Evolutionary conservation across 495 filamentous ascomycete species (phyloP), one percentile per base, ranked within the genome.

Genomic region (Zalerion maritima): DNA sequence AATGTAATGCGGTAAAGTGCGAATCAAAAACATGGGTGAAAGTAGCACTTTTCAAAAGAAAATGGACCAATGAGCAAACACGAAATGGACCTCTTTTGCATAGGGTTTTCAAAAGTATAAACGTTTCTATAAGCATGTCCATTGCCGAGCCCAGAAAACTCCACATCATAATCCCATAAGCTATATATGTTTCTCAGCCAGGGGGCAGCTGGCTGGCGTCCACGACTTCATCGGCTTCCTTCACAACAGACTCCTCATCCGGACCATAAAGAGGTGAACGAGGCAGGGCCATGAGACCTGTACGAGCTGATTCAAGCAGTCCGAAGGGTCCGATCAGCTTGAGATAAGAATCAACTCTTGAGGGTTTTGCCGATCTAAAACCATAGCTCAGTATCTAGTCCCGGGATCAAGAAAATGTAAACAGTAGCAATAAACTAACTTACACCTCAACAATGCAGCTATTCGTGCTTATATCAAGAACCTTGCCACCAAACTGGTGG

Each of bases 381-480:
- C 14, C 8, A 8, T 27, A 16, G 19, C 8, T 18, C 3, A 21
- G 14, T n/a, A 6, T n/a, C 11, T 2, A 25, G 14, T n/a, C 11
- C 14, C 5, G 23, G 6, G 6, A 14, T 15, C 15, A 11, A 34
- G 9, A 19, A 8, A 14, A 6, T 14, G 7, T 7, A 8, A 13
- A 27, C 9, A 24, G 18, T 6, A 9, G 26, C 2, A 11, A 18
- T 2, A 29, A 9, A 19, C 21, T 17, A 29, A 74, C 81, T 67
- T 69, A 89, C 82, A 97, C 53, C 53, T 97, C 89, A 38, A 97
- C 84, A 57, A 96, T 94, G 58, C 87, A 94, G 60, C 87, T 94
- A 50, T 82, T 94, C 38, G 76, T 94, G 58, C 83, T 92, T 41
- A 97, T 96, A 61, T 97, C 89, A 52, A 94, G 54, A 13, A 97